phyloP scores from a whole-genome alignment of 805 yeast species.

The Pichia phayaonensis region DNA sequence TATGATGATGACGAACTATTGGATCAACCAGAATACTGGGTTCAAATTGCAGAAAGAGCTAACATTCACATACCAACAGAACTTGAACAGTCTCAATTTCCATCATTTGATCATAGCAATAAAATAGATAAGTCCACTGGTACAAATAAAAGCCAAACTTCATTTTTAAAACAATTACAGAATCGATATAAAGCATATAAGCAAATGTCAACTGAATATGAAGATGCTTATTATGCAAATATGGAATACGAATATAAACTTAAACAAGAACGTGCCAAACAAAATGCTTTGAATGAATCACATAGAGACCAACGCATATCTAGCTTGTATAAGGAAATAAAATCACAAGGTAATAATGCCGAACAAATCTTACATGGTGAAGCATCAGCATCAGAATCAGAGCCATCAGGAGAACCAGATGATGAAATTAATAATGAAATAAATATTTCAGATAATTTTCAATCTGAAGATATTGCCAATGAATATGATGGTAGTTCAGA shows the following conservation, averaged over 20 bases:
- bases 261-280: slow-evolving; percentile 1
- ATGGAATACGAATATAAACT: slow-evolving; percentile 27
- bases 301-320: slow-evolving; percentile 3
- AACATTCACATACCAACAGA: slow-evolving; percentile 13
- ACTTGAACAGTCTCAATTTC: slow-evolving; percentile 1
- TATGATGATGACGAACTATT: slow-evolving; percentile 10
- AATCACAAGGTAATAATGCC: not conserved
- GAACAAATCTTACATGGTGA: not conserved
- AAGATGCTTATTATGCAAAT: slow-evolving; percentile 29
- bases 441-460: not conserved
- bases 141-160: not conserved
- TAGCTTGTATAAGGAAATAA: not conserved
- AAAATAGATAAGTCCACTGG: not conserved
- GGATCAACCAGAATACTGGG: slow-evolving; percentile 22
- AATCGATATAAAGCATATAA: slow-evolving; percentile 27
- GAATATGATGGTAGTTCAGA: not conserved
- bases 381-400: not conserved
- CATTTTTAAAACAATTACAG: slow-evolving; percentile 19
- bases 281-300: slow-evolving; percentile 1
- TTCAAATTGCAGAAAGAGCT: slow-evolving; percentile 23
- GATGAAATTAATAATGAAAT: not conserved
- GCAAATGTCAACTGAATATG: slow-evolving; percentile 29
- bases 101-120: not conserved
- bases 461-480: slow-evolving; percentile 7
- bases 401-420: not conserved